Evolutionary conservation across 176 grass and related monocot species (phyloP).

Genomic region (Carex scoparia): DNA sequence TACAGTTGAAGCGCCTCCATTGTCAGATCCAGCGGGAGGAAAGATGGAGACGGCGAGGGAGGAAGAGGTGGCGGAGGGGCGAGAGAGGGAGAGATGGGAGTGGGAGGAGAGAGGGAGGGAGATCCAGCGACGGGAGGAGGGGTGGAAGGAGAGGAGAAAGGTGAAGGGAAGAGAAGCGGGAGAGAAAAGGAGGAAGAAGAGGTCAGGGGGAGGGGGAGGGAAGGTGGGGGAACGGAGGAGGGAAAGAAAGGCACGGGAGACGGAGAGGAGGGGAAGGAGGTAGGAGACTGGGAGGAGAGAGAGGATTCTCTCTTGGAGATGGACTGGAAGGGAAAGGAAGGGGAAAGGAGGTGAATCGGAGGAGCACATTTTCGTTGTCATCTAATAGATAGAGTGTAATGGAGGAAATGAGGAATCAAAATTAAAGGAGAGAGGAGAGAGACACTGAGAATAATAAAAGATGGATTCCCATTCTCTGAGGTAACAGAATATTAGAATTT

Average conservation of each 20-base stretch:
- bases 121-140: neutral
- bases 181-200: conserved; percentile 22
- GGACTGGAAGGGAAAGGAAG: neutral
- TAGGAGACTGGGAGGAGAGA: neutral
- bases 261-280: conserved; percentile 7
- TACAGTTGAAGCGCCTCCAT: neutral
- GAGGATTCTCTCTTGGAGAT: conserved; percentile 1
- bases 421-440: neutral
- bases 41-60: conserved; percentile 4
- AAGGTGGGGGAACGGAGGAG: neutral
- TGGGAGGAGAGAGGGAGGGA: neutral
- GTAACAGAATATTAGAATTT: no score
- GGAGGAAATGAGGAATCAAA: neutral
- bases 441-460: neutral
- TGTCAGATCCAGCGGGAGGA: neutral
- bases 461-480: no score
- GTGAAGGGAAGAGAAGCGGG: neutral
- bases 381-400: neutral
- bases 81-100: conserved; percentile 3
- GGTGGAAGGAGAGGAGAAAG: conserved; percentile 13
- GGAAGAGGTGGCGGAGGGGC: conserved; percentile 18
- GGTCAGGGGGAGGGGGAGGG: neutral
- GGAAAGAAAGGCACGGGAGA: neutral
- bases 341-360: neutral
- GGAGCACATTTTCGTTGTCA: neutral